These are phyloP conservation scores for Trichoderma aggressivum DNA, from an alignment of 2,329 filamentous ascomycete species.

Conservation along the genomic window DNA sequence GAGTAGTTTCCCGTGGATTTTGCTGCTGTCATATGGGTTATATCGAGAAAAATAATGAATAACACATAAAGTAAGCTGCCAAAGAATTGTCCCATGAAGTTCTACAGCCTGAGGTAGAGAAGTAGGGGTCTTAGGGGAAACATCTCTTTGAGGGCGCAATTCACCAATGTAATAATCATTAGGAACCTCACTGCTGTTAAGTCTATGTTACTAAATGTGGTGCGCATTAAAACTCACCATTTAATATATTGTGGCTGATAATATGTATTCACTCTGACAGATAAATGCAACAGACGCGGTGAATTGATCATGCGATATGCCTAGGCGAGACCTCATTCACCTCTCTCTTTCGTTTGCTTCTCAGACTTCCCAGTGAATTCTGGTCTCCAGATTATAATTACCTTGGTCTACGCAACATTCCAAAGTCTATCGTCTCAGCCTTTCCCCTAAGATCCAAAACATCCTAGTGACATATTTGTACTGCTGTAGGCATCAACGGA, in stretches of 20 bases:
- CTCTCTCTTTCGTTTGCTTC: neutral
- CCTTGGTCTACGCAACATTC: neutral
- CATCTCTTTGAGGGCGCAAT: neutral
- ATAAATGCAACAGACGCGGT: neutral
- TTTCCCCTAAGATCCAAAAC: neutral
- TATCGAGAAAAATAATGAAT: neutral
- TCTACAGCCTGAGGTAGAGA: neutral
- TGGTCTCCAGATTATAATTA: neutral
- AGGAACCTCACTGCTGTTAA: neutral
- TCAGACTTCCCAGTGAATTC: neutral
- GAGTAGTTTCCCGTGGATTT: neutral
- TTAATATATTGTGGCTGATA: neutral
- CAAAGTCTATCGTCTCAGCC: neutral
- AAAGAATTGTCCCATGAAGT: neutral
- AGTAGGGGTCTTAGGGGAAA: neutral
- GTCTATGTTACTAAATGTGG: neutral
- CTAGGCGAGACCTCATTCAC: neutral
- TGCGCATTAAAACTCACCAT: neutral
- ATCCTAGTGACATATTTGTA: too few species aligned
- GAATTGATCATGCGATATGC: neutral
- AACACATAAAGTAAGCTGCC: too few species aligned
- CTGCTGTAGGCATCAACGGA: neutral
- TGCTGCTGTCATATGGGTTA: neutral
- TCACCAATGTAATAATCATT: neutral
- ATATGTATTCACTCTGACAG: neutral